These are phyloP conservation scores for Phytomonas sp. DNA, from an alignment of 208 protist genomes.

Conservation along the genomic window DNA sequence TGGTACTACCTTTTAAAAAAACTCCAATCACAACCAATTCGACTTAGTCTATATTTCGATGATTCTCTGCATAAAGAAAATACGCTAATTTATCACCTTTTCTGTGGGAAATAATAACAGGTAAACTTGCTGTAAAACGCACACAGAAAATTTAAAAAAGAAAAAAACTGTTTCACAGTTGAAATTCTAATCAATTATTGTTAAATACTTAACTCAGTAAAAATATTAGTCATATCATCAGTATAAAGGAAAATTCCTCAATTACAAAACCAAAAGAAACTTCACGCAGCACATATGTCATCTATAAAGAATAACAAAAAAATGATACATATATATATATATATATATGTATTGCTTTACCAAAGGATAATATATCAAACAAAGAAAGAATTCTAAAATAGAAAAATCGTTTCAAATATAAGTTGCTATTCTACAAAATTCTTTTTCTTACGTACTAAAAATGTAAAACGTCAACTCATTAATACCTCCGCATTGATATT, in stretches of 20 bases:
- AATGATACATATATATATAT: not conserved
- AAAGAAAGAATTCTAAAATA: not conserved
- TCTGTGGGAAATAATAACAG: not conserved
- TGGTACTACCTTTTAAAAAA: not conserved
- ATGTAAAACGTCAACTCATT: not conserved
- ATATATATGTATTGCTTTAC: not conserved
- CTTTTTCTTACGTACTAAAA: not conserved
- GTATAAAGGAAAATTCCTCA: not conserved
- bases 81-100: not conserved
- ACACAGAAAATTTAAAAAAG: not conserved
- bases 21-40: not conserved
- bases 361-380: constrained; percentile 4
- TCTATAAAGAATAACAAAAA: not conserved
- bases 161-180: not conserved
- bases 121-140: not conserved
- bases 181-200: not conserved
- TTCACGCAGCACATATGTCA: not conserved
- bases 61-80: not conserved
- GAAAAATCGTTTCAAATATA: not conserved
- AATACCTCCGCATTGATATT: not conserved
- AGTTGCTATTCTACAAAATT: not conserved
- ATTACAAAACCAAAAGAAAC: not conserved
- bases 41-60: not conserved
- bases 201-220: not conserved
- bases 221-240: not conserved